These are phyloP conservation scores for Diplotaxis tenuifolia DNA, from an alignment of 345 rosid genomes.

Conservation along the genomic window DNA sequence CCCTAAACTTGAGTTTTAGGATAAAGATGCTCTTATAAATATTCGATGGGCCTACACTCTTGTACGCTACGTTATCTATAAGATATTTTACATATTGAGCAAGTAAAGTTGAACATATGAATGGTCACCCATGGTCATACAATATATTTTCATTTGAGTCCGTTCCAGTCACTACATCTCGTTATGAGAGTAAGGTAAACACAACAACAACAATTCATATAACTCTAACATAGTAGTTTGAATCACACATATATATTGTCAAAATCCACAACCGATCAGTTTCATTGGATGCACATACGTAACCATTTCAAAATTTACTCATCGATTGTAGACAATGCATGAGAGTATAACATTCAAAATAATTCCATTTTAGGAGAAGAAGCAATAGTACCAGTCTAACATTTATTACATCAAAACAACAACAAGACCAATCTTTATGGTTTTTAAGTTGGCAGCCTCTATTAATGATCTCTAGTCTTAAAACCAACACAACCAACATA, in stretches of 20 bases:
- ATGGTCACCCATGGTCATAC: slow-evolving; percentile 13
- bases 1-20: no score
- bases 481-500: background rate
- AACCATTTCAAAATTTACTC: background rate
- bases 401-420: slow-evolving; percentile 36
- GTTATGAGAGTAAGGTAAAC: no score
- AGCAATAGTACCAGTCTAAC: background rate
- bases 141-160: background rate
- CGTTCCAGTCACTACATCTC: background rate
- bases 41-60: no score
- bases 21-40: no score
- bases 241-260: background rate
- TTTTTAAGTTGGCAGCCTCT: slow-evolving; percentile 23
- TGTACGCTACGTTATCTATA: background rate
- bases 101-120: background rate
- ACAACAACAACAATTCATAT: background rate
- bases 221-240: background rate
- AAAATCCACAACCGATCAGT: background rate
- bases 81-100: background rate
- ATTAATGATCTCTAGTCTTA: slow-evolving; percentile 26
- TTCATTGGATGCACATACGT: background rate
- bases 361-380: slow-evolving; percentile 3
- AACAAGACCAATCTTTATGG: slow-evolving; percentile 12
- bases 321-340: background rate
- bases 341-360: background rate